Base-by-base conservation (phyloP, 2,329 filamentous ascomycete genomes). In the Polychaeton citri region DNA sequence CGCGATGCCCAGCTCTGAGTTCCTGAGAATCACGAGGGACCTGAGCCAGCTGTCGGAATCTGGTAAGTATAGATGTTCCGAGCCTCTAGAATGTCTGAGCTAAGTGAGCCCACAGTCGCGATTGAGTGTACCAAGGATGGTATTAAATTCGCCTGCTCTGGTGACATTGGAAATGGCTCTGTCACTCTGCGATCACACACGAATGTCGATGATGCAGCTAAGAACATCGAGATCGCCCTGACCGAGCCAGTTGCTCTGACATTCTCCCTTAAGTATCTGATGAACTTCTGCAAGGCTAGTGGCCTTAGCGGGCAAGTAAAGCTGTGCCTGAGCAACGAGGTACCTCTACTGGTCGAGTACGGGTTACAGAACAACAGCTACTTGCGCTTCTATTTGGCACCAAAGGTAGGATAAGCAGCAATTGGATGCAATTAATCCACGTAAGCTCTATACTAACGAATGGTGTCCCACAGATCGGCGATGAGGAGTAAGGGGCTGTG, bases 241-340 rank as follows among this genome's bases (percentile, higher is more conserved):
- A 81, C 76, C 26, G 92, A 98, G 68, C 85, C 90, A 35, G 90
- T 98, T 42, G 73, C 83, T 21, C 74, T 98, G 44, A 96, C 88
- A 34, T 98, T 98, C 69, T 96, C 90, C 21, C 81, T 98, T 54
- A 98, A 98, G 69, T 98, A 98, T 67, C 79, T 98, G 3, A 84
- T 93, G 72, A 96, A 96, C 74, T 98, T 98, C 70, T 96, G 90
- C 81, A 98, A 98, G 70, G 92, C 92, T 21, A 81, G 85, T 44
- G 79, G 76, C 36, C 70, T 98, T 42, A 88, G 87, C 26, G 68
- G 62, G 49, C 71, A 74, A 47, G 92, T 98, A 63, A 90, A 82
- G 66, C 79, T 98, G 51, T 93, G 82, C 65, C 73, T 98, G 49
- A 96, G 88, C 36, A 87, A 86, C 62, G 90, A 98, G 65, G 88